These are phyloP conservation scores for Colletotrichum euphorbiae DNA, from an alignment of 2,329 filamentous ascomycete species.

Conservation along the genomic window DNA sequence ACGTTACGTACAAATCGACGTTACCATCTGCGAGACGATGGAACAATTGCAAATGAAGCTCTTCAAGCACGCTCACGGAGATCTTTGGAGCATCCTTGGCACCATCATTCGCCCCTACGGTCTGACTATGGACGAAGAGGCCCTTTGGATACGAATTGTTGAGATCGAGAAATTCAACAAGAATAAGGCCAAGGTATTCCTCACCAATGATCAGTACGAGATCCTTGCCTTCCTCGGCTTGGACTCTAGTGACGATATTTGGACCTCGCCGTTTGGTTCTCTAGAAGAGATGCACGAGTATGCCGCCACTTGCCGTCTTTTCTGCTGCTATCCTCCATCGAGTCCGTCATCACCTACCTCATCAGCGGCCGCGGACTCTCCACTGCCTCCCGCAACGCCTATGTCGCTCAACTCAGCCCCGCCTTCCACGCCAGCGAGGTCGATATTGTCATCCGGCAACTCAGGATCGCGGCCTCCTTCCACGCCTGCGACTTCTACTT, in stretches of 20 bases:
- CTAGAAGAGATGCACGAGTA: conserved; percentile 72
- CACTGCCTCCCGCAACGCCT: neutral
- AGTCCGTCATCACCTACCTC: neutral
- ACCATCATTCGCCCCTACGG: conserved; percentile 73
- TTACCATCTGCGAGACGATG: conserved; percentile 63
- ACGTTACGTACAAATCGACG: conserved; percentile 74
- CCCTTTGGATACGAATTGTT: conserved; percentile 73
- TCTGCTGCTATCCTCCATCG: conserved; percentile 57
- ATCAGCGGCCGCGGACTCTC: neutral
- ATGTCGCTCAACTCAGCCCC: neutral
- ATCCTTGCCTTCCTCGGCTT: conserved; percentile 75
- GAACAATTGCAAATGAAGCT: conserved; percentile 68
- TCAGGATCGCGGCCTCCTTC: neutral
- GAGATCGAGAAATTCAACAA: conserved; percentile 73
- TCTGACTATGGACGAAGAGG: conserved; percentile 72
- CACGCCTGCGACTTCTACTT: neutral
- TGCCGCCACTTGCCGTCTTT: conserved; percentile 67
- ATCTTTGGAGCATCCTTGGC: conserved; percentile 74
- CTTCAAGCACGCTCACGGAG: conserved; percentile 79
- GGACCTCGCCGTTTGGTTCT: conserved; percentile 65
- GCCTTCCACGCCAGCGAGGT: neutral
- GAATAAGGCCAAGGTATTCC: conserved; percentile 67
- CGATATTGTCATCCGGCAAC: neutral
- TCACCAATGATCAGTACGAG: conserved; percentile 67
- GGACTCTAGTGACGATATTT: conserved; percentile 55